Evolutionary conservation across 2,329 filamentous ascomycete genomes (phyloP), one percentile per base, ranked within the genome.

Genomic region (Orbilia ellipsospora): DNA sequence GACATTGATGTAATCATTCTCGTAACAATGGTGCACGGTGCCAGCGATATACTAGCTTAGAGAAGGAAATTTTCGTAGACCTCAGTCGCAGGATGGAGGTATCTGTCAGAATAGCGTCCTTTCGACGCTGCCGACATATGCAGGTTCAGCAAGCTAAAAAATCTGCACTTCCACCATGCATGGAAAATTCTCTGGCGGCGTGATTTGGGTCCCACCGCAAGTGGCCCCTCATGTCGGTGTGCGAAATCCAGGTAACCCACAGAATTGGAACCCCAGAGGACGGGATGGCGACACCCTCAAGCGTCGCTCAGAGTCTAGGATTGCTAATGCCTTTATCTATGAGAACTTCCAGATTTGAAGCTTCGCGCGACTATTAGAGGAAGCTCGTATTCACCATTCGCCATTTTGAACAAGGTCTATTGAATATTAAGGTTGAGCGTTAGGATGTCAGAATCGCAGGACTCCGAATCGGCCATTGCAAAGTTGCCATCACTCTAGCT

Each of bases 241-340:
- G 13, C 54, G 28, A 18, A 44, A 61, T n/a, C 65, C 31, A 55
- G 64, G 18, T 12, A 52, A 12, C 50, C 28, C 57, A 59, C 18
- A 44, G 44, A 23, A 59, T 26, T 68, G 48, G 36, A 48, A 45
- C 42, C 18, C 40, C 26, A 36, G 57, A 57, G 45, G 45, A 59
- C 66, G 66, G 66, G 57, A 70, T 70, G 57, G 66, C 66, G 66
- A 63, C 59, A 70, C 57, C 45, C n/a, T 57, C 42, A 45, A 52
- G 54, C 23, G 44, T 61, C 31, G 7, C 26, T 57, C 7, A 36
- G 28, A 51, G 50, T 56, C 54, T 42, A 65, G 28, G 42, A 12
- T 66, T 36, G 64, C 51, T 8, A 31, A 7, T 16, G 20, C 15
- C 4, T 31, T 15, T 1, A 55, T n/a, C 16, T 1, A 10, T 28